Base-by-base conservation (phyloP, 768 basidiomycete genomes). In the Auriculariales sp. region DNA sequence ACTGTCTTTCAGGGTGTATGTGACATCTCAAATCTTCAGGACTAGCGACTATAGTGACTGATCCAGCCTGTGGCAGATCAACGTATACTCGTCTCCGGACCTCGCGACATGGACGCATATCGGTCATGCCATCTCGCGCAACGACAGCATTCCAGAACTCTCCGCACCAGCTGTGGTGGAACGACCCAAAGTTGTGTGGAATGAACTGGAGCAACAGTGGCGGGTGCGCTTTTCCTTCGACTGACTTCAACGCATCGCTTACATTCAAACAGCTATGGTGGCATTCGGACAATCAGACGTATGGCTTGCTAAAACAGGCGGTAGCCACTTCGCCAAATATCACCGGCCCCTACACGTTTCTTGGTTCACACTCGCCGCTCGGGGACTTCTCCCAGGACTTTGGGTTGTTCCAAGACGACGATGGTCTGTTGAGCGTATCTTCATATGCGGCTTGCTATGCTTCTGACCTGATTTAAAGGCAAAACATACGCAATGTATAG, bases 271-370 rank as follows among this genome's bases (percentile, higher is more conserved):
- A 49, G 48, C 48, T 49, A 12, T 49, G 31, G 19, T 49, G 17
- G 19, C 48, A 49, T 31, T 31, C 48, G 10, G 48, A 49, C 25
- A 32, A 49, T 12, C 14, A 14, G 17, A 17, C 28, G 12, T 49
- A 49, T 22, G 48, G 31, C 31, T 14, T 36, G n/a, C 48, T 30
- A 9, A 12, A 30, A n/a, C 48, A 49, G 22, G 48, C 19, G 9
- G 29, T 49, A 10, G 48, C 48, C n/a, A 49, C 48, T 14, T 49
- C 48, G 28, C 48, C 48, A 15, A 49, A 49, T 31, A 33, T 49
- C 22, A 49, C 31, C 5, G 48, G 48, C 7, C 48, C 48, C 9
- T 49, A 49, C 48, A 34, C 17, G 11, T 49, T 30, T 25, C 31
- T 34, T 11, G 31, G 48, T 31, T 15, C n/a, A 6, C 29, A 34